Evolutionary conservation across 148 eudicot species (phyloP).

Genomic region (Fallopia convolvulus): DNA sequence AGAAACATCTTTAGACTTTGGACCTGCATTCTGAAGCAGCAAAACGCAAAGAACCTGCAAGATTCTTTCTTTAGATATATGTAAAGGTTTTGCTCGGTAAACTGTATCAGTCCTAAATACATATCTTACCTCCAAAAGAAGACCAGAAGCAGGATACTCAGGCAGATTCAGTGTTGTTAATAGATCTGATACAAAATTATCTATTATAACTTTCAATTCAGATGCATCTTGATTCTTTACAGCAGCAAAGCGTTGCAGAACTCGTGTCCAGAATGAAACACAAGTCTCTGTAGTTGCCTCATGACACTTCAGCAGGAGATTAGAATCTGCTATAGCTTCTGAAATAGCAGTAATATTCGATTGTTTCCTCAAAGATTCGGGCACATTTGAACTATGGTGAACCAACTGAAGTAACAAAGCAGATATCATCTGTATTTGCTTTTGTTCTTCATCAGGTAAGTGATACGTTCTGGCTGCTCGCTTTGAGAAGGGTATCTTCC

Average conservation of each 20-base stretch:
- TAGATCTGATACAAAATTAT: slow-evolving; percentile 80
- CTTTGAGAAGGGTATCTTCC: slow-evolving; percentile 77
- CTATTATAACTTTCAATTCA: slow-evolving; percentile 73
- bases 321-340: slow-evolving; percentile 50
- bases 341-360: slow-evolving; percentile 40
- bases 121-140: slow-evolving; percentile 66
- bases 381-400: slow-evolving; percentile 86
- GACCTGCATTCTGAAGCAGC: slow-evolving; percentile 95
- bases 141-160: slow-evolving; percentile 90
- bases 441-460: slow-evolving; percentile 95
- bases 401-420: slow-evolving; percentile 81
- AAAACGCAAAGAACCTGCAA: slow-evolving; percentile 95
- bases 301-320: slow-evolving; percentile 52
- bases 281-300: slow-evolving; percentile 92
- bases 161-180: slow-evolving; percentile 79
- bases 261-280: slow-evolving; percentile 84
- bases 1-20: slow-evolving; percentile 75
- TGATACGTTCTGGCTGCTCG: slow-evolving; percentile 76
- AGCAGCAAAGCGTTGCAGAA: slow-evolving; percentile 77
- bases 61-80: slow-evolving; percentile 18
- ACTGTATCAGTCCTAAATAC: neutral
- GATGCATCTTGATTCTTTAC: slow-evolving; percentile 79
- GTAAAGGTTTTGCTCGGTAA: neutral
- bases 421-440: slow-evolving; percentile 83
- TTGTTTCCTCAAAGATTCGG: slow-evolving; percentile 62